phyloP scores from a whole-genome alignment of 2,329 filamentous ascomycete species.

The Fusarium fracticaudum region DNA sequence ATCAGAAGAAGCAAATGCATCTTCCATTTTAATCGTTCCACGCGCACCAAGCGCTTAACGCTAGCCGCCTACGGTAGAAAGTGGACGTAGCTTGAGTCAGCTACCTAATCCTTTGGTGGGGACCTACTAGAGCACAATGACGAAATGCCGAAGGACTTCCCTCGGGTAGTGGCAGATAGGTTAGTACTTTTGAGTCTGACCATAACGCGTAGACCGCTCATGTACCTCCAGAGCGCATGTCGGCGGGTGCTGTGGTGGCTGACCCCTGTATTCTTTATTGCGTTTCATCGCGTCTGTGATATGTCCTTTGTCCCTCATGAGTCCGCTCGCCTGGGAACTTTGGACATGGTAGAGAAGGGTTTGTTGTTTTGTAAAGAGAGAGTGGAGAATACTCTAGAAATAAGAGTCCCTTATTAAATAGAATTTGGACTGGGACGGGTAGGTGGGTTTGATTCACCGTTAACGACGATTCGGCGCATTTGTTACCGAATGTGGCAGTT shows the following conservation, averaged over 20 bases:
- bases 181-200: background rate
- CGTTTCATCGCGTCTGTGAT: background rate
- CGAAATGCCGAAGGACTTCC: slow-evolving; percentile 26
- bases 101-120: slow-evolving; percentile 9
- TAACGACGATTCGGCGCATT: slow-evolving; percentile 20
- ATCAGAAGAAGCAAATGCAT: slow-evolving; percentile 1
- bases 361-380: background rate
- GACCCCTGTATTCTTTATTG: slow-evolving; percentile 3
- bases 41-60: slow-evolving; percentile 23
- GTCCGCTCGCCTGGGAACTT: background rate
- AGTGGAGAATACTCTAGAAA: background rate
- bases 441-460: background rate
- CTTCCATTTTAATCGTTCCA: slow-evolving; percentile 10
- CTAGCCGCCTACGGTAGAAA: slow-evolving; percentile 12
- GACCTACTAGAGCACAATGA: slow-evolving; percentile 14
- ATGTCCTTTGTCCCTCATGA: background rate
- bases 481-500: slow-evolving; percentile 24
- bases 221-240: slow-evolving; percentile 1
- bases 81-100: slow-evolving; percentile 15
- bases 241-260: background rate
- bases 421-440: background rate
- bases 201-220: background rate
- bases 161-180: slow-evolving; percentile 15
- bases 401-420: background rate
- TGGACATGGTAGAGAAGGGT: background rate